Evolutionary conservation across 169 alveolate genomes (phyloP), one percentile per base, ranked within the genome.

Genomic region (Cryptosporidium ryanae): DNA sequence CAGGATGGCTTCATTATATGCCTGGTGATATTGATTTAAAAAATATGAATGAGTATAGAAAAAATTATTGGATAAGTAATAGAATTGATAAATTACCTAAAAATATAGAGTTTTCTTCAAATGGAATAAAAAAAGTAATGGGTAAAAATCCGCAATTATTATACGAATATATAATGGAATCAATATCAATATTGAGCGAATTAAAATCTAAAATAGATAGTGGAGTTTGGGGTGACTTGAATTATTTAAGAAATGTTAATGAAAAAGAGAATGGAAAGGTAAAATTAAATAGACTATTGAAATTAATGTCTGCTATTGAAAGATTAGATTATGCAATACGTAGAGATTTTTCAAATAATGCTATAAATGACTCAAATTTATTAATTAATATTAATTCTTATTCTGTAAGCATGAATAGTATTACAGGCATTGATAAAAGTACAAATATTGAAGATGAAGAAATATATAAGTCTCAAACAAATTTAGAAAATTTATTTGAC

Each of bases 1-100:
- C 87, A 18, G 87, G 87, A 0, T 76, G 87, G 87, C 59, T 76
- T n/a, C 87, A 76, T 7, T 76, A 76, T 61, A 23, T 76, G 21
- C 87, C 87, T 0, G 71, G 87, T 2, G 87, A 76, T 32, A 76
- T 76, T 57, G 87, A 76, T 38, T 61, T 76, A 1, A 43, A 34
- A 34, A 61, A 76, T 46, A 76, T 76, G 87, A 13, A 32, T 25
- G 71, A 76, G 21, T 44, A 55, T 2, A 55, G 87, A 18, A 61
- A 48, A 5, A 59, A 43, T 27, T 76, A 46, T 15, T 76, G 87
- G 87, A 34, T 70, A 2, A 38, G 38, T 55, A 44, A 44, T 18
- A 31, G 32, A n/a, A 15, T 6, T 29, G 46, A 43, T 57, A 65
- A 61, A 13, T 29, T 43, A 2, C 50, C 50, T 8, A 55, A 27